These are phyloP conservation scores for Margaritispora aquatica DNA, from an alignment of 495 filamentous ascomycete species.

Conservation along the genomic window DNA sequence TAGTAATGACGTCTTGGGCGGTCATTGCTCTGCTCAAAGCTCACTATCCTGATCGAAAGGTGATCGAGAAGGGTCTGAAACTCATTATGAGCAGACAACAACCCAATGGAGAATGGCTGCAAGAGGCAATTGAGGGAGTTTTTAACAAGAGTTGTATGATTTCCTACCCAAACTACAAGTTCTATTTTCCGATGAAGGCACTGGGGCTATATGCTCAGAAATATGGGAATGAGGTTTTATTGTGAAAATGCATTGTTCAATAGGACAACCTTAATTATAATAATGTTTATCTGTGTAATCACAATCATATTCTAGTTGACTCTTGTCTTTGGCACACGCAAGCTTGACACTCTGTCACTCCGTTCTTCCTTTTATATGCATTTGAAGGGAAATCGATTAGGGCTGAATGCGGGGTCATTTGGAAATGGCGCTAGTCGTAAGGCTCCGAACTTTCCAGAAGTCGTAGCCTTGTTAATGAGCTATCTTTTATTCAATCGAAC, in stretches of 20 bases:
- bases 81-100: slow-evolving; percentile 83
- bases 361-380: no score
- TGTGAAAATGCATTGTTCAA: not conserved
- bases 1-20: slow-evolving; percentile 92
- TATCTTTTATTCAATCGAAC: no score
- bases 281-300: no score
- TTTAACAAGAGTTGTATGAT: slow-evolving; percentile 99
- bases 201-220: slow-evolving; percentile 75
- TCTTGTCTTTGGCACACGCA: no score
- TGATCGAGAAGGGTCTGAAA: slow-evolving; percentile 67
- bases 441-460: not conserved
- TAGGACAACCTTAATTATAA: not conserved
- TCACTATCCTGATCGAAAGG: slow-evolving; percentile 67
- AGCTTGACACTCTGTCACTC: no score
- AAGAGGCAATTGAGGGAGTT: slow-evolving; percentile 94
- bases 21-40: slow-evolving; percentile 80
- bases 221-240: slow-evolving; percentile 52
- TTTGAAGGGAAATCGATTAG: no score
- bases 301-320: no score
- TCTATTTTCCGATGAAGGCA: slow-evolving; percentile 90
- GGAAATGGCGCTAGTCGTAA: not conserved
- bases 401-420: no score
- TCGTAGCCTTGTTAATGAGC: not conserved
- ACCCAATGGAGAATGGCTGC: slow-evolving; percentile 85
- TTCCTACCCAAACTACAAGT: slow-evolving; percentile 98